Evolutionary conservation across 2,329 filamentous ascomycete species (phyloP), one percentile per base, ranked within the genome.

Genomic region (Daldinia sp.): DNA sequence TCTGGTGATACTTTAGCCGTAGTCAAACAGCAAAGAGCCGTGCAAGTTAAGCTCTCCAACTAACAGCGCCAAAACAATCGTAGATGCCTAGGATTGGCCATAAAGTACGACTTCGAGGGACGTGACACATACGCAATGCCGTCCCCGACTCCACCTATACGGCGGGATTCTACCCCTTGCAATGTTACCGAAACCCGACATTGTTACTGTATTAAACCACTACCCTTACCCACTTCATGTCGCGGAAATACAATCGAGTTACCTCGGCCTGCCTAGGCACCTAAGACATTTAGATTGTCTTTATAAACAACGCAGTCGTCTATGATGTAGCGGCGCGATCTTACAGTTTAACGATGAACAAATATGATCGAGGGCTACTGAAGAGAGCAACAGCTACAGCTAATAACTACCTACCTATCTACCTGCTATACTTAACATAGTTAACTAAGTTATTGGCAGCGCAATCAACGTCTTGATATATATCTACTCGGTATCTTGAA

Each of bases 111-210:
- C 20, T 48, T 13, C 15, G 26, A 26, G 4, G 12, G 44, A 48
- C 6, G 20, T 48, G 23, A 48, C 13, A 48, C 28, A 26, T 48
- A 20, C 23, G 15, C 13, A 48, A 48, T 48, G 44, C 20, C 44
- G 44, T 48, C 23, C 42, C 9, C 18, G 42, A 23, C 44, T 48
- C 44, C 46, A 50, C 46, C 10, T 13, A 30, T 30, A 12, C 26
- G 28, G 28, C 51, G 51, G 51, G 13, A 54, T 54, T 54, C 33
- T 20, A 39, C 18, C 33, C 48, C 51, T 54, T 54, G 33, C 20
- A 20, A 54, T 54, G 51, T 39, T 39, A 26, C 51, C 51, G 51
- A 54, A 54, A 26, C 51, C 51, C 51, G 51, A 54, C 18, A 9
- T 37, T 37, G 51, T 26, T 23, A 54, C 51, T 54, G 23, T 35